Percentiles rank a stretch among this genome's conserved stretches.
Conservation (phyloP, 2,329 filamentous ascomycete genomes). For the Rhexocercosporidium sp. region DNA sequence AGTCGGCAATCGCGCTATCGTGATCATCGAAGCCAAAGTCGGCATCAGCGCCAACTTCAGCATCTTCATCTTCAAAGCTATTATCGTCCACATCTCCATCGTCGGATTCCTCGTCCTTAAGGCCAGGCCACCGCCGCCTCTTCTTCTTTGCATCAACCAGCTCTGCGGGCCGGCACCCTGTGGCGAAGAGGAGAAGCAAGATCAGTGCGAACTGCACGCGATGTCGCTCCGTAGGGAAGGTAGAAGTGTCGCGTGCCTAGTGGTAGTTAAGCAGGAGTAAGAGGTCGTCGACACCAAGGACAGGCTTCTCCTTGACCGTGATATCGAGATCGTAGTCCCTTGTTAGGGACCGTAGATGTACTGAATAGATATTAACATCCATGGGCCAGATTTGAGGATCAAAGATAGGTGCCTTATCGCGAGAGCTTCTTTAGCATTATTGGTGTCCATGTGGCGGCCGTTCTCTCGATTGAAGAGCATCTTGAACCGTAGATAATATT, state of each 20-base stretch:
- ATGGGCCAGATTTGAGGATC: neutral
- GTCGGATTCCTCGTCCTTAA: conserved; percentile 14
- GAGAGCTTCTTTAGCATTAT: conserved; percentile 25
- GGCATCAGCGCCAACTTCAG: conserved; percentile 14
- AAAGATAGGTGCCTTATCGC: conserved; percentile 8
- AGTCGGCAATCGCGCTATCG: conserved; percentile 1
- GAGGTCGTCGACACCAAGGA: conserved; percentile 26
- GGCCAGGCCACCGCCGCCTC: conserved; percentile 1
- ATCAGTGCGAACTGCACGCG: no score
- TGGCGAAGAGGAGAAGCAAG: no score
- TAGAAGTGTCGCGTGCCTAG: no score
- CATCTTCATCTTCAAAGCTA: conserved; percentile 15
- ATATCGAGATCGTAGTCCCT: conserved; percentile 20
- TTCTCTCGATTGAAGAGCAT: conserved; percentile 28
- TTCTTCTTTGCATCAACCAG: conserved; percentile 30
- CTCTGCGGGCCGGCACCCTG: no score
- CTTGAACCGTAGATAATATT: conserved; percentile 36
- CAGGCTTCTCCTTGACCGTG: conserved; percentile 23
- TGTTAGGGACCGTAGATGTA: conserved; percentile 19
- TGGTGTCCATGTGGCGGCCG: conserved; percentile 26
- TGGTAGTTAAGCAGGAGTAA: conserved; percentile 18
- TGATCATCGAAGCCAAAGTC: conserved; percentile 9
- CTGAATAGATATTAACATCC: conserved; percentile 17
- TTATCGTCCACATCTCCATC: conserved; percentile 12
- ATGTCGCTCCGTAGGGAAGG: no score